Evolutionary conservation across 495 filamentous ascomycete species (phyloP), one percentile per base, ranked within the genome.

Genomic region (Penicillium cosmopolitanum): DNA sequence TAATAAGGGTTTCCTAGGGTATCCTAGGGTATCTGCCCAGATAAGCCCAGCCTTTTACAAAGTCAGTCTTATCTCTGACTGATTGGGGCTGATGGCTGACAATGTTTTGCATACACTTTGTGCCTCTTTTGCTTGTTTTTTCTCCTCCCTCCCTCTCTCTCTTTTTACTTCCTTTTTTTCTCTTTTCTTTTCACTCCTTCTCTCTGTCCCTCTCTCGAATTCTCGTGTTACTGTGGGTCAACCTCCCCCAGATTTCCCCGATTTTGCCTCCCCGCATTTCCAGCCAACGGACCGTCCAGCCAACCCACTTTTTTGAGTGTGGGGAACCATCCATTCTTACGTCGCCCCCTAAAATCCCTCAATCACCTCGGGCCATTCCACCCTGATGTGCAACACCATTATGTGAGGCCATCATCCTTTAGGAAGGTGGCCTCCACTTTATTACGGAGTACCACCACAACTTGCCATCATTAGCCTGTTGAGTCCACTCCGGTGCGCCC

Each of bases 271-370:
- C 46, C 46, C 46, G 46, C 46, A 48, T 48, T 48, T 48, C 46
- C 19, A 48, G 23, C 46, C 46, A 19, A 5, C 46, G 11, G 15
- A 23, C 19, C 44, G 21, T 12, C 19, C 10, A 48, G 8, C 15
- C 1, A 44, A 48, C 46, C 46, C 46, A 48, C 46, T 48, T 48
- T 48, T 48, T 48, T 48, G 46, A 48, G 46, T 48, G 46, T 48
- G 46, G 46, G 46, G 46, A 28, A n/a, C 18, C 19, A 11, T 13
- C 44, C 21, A 9, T 25, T 13, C 23, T 48, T 48, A 48, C 46
- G 46, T 48, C 46, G 46, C 43, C 43, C 43, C 16, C 43, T 46
- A 46, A 46, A 46, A 46, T 46, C 43, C 43, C 43, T 12, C 43
- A 46, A 28, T 15, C 9, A 9, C 11, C 42, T 48, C 23, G 46